These are phyloP conservation scores for Aspergillus pseudoviridinutans DNA, from an alignment of 2,329 filamentous ascomycete genomes.

Conservation along the genomic window DNA sequence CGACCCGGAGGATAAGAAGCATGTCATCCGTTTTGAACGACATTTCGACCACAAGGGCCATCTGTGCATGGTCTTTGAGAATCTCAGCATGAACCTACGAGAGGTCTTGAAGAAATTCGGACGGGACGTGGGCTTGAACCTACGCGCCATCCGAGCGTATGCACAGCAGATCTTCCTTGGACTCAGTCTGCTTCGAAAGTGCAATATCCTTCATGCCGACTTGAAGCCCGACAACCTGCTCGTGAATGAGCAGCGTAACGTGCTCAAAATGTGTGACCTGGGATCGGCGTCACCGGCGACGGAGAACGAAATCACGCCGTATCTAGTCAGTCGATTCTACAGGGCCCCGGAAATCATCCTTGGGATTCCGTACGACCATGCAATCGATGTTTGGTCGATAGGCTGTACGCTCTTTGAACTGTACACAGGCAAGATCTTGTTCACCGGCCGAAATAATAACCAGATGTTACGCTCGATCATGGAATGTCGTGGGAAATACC, in stretches of 20 bases:
- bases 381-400: constrained; percentile 96
- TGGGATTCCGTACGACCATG: constrained; percentile 92
- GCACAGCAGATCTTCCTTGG: constrained; percentile 93
- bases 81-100: constrained; percentile 83
- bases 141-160: constrained; percentile 81
- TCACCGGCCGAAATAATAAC: constrained; percentile 93
- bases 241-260: constrained; percentile 76
- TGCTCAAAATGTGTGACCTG: constrained; percentile 92
- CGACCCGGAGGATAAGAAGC: constrained; percentile 85
- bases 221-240: constrained; percentile 97
- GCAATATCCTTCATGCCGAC: constrained; percentile 92
- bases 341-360: constrained; percentile 95
- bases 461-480: constrained; percentile 97
- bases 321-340: constrained; percentile 96
- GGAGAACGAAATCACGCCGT: constrained; percentile 89
- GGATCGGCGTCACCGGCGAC: constrained; percentile 91
- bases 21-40: constrained; percentile 82
- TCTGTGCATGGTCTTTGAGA: constrained; percentile 95
- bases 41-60: constrained; percentile 93
- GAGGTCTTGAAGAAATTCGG: constrained; percentile 96
- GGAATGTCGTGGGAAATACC: constrained; percentile 90
- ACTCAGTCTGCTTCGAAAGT: constrained; percentile 81
- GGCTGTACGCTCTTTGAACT: constrained; percentile 96
- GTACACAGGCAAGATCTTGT: constrained; percentile 96
- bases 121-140: constrained; percentile 86